Conservation (phyloP, 2,329 filamentous ascomycete genomes). For the Aspergillus sp. region DNA sequence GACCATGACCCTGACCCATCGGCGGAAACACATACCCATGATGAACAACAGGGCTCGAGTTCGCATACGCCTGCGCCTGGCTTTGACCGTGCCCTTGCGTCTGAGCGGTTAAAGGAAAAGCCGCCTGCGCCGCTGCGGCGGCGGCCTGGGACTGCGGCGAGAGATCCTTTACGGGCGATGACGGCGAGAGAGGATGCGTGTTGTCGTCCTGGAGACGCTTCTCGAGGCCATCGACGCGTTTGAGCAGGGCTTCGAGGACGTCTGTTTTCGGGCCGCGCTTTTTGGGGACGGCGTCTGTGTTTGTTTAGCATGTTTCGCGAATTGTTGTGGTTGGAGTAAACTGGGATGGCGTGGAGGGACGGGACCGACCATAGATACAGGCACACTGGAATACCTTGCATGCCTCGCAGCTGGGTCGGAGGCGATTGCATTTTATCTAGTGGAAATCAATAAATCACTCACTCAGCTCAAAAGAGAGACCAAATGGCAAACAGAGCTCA, state of each 20-base stretch:
- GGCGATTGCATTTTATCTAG: slow-evolving; percentile 89
- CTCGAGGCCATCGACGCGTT: slow-evolving; percentile 83
- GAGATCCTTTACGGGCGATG: slow-evolving; percentile 44
- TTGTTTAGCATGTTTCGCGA: not conserved
- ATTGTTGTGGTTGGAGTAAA: not conserved
- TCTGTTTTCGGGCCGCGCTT: slow-evolving; percentile 90
- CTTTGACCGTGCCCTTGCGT: not conserved
- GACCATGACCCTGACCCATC: too few species aligned
- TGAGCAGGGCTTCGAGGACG: slow-evolving; percentile 80
- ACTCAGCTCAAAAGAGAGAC: not conserved
- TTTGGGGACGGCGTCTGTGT: slow-evolving; percentile 77
- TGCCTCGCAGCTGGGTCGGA: slow-evolving; percentile 83
- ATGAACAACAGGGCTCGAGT: too few species aligned
- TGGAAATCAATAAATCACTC: slow-evolving; percentile 13
- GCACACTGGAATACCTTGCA: slow-evolving; percentile 88
- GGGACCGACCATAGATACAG: slow-evolving; percentile 76
- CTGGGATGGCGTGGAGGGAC: not conserved
- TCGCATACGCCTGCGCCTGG: not conserved
- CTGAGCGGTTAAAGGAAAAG: not conserved
- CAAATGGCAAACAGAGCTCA: not conserved
- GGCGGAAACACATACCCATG: too few species aligned
- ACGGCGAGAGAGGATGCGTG: slow-evolving; percentile 40
- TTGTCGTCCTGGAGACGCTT: slow-evolving; percentile 75
- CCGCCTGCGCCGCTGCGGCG: slow-evolving; percentile 19
- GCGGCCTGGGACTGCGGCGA: slow-evolving; percentile 22